Evolutionary conservation across 306 rosid genomes (phyloP).

Genomic region (Castanopsis chinensis): DNA sequence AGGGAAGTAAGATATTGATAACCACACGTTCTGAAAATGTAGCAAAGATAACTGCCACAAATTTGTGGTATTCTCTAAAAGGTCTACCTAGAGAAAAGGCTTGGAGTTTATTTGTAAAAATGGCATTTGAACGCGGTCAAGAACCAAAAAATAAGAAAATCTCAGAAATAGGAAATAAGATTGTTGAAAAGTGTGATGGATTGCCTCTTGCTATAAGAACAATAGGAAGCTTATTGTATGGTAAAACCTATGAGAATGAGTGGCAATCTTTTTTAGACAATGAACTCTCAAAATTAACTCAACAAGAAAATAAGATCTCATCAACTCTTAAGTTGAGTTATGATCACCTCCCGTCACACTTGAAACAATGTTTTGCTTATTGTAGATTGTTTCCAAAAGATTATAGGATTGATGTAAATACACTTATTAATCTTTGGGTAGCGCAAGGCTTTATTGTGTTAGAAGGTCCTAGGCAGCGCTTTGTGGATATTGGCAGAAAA

Average conservation of each 20-base stretch:
- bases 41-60: background rate
- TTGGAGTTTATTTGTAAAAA: no score
- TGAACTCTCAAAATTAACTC: no score
- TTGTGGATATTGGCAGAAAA: slow-evolving; percentile 20
- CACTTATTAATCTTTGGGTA: background rate
- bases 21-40: slow-evolving; percentile 1
- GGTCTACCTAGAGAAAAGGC: no score
- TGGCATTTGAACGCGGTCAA: no score
- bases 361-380: slow-evolving; percentile 27
- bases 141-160: no score
- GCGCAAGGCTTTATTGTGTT: slow-evolving; percentile 22
- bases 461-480: background rate
- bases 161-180: no score
- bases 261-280: no score
- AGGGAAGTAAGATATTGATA: slow-evolving; percentile 10
- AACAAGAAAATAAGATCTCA: no score
- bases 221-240: background rate
- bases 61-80: no score
- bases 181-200: no score
- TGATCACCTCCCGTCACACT: slow-evolving; percentile 17
- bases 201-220: background rate
- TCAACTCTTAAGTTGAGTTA: slow-evolving; percentile 24
- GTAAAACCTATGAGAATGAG: no score
- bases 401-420: background rate
- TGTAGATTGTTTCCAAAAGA: slow-evolving; percentile 23